Conservation (phyloP, 2,329 filamentous ascomycete species). For the Beauveria sp. region DNA sequence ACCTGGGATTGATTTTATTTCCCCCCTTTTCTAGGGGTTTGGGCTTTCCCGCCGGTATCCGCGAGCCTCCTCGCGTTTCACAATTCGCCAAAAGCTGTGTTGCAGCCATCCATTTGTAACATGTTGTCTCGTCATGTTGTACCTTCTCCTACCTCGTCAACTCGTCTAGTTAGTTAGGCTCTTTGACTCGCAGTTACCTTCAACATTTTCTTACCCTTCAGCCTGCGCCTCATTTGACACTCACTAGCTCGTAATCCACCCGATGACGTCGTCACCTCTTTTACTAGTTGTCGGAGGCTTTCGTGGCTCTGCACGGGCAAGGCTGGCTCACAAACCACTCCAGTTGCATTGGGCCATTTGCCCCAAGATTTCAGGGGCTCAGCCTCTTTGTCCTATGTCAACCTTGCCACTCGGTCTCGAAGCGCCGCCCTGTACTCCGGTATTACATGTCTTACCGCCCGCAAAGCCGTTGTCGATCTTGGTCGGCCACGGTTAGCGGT, state of each 20-base stretch:
- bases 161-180: neutral
- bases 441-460: neutral
- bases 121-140: neutral
- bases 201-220: neutral
- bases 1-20: too few species aligned
- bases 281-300: neutral
- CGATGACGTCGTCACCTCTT: slow-evolving; percentile 5
- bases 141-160: neutral
- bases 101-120: neutral
- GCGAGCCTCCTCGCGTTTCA: neutral
- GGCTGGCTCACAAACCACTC: neutral
- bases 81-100: neutral
- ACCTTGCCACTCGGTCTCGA: neutral
- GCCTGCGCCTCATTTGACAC: neutral
- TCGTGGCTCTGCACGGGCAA: too few species aligned
- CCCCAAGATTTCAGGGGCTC: slow-evolving; percentile 7
- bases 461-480: neutral
- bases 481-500: neutral
- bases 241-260: neutral
- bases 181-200: neutral
- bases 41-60: neutral
- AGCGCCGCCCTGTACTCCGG: neutral
- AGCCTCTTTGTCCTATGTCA: neutral
- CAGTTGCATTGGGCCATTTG: too few species aligned
- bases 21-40: neutral